Conservation (phyloP, 371 early-diverging fungal species). For the Phascolomyces articulosus region DNA sequence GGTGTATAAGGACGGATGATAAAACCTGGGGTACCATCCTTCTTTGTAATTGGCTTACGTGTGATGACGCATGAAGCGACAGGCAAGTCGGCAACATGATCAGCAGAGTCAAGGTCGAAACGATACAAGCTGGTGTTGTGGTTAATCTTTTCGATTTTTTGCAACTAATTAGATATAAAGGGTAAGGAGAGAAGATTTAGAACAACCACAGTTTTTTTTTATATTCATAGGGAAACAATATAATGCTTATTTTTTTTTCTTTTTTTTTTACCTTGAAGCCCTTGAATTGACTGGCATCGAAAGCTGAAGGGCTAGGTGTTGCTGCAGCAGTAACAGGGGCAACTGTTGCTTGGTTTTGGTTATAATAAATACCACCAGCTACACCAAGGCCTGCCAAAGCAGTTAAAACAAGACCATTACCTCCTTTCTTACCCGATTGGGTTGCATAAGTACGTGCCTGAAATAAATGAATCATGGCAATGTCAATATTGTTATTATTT, state of each 20-base stretch:
- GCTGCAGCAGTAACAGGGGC: conserved; percentile 25
- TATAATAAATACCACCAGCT: conserved; percentile 48
- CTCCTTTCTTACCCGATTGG: conserved; percentile 29
- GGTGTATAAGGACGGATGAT: conserved; percentile 94
- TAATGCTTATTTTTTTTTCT: background rate
- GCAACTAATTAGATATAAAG: too few species aligned
- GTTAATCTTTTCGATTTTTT: conserved; percentile 62
- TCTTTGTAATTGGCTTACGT: conserved; percentile 64
- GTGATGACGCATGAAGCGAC: conserved; percentile 85
- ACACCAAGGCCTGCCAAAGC: conserved; percentile 39
- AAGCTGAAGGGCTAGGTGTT: conserved; percentile 24
- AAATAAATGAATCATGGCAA: background rate
- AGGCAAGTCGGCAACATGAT: conserved; percentile 70
- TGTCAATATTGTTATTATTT: too few species aligned
- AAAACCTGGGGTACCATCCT: conserved; percentile 63
- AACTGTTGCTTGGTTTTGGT: conserved; percentile 28
- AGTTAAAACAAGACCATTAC: conserved; percentile 35
- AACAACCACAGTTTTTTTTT: background rate
- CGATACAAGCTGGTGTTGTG: conserved; percentile 83
- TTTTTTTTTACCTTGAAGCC: conserved; percentile 59
- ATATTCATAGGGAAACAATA: background rate
- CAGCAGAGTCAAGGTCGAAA: conserved; percentile 74
- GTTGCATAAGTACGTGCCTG: conserved; percentile 29
- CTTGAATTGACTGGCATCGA: conserved; percentile 69
- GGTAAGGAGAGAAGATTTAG: too few species aligned